phyloP scores from a whole-genome alignment of 2,329 filamentous ascomycete species.

The Neocatenulostroma microsporum region DNA sequence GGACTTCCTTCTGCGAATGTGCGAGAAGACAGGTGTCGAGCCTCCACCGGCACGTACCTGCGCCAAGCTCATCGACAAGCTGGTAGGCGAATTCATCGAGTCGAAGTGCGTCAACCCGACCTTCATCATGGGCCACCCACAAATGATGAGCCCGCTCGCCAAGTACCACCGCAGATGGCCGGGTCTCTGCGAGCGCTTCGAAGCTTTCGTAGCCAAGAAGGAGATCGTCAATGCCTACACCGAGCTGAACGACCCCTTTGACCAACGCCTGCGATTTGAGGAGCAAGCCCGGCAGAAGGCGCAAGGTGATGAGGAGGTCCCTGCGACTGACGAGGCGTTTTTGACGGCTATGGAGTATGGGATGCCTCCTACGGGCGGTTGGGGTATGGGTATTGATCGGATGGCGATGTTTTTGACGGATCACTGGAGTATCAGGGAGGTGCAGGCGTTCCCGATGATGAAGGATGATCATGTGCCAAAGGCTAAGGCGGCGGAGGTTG shows the following conservation, averaged over 20 bases:
- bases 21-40: constrained; percentile 85
- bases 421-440: constrained; percentile 93
- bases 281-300: constrained; percentile 95
- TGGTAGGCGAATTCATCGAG: constrained; percentile 87
- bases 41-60: constrained; percentile 89
- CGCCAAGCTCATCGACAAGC: constrained; percentile 90
- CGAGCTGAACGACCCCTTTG: constrained; percentile 94
- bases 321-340: constrained; percentile 94
- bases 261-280: constrained; percentile 84
- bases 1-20: constrained; percentile 72
- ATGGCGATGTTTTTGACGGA: constrained; percentile 94
- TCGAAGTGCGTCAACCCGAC: constrained; percentile 89
- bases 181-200: constrained; percentile 92
- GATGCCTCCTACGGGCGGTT: constrained; percentile 88
- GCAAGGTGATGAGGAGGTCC: constrained; percentile 94
- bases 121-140: constrained; percentile 74
- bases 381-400: constrained; percentile 89
- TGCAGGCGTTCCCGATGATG: constrained; percentile 93
- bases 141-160: constrained; percentile 88
- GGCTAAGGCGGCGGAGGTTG: constrained; percentile 54
- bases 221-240: constrained; percentile 97
- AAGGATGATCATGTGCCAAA: constrained; percentile 62
- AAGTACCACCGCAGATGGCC: constrained; percentile 80
- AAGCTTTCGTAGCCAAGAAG: constrained; percentile 95
- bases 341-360: constrained; percentile 82